Evolutionary conservation across 1,284 basidiomycete species (phyloP).

Genomic region (Wallemia mellicola): DNA sequence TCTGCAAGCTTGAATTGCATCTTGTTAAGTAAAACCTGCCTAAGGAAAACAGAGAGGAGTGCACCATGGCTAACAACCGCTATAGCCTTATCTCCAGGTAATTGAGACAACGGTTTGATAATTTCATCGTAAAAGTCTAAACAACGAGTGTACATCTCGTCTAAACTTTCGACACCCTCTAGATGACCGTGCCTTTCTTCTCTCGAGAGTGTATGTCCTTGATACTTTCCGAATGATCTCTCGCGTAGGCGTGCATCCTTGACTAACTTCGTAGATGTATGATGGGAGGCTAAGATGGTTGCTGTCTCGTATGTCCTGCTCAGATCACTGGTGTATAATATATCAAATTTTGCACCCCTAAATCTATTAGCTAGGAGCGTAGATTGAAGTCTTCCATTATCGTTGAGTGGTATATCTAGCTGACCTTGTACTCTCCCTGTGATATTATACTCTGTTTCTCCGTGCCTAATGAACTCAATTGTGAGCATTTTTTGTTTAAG

Average conservation of each 20-base stretch:
- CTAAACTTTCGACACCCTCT: neutral
- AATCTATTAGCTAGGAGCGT: neutral
- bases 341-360: neutral
- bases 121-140: neutral
- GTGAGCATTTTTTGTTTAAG: neutral
- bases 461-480: conserved; percentile 5
- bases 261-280: neutral
- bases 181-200: neutral
- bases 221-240: neutral
- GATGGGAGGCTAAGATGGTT: neutral
- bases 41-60: neutral
- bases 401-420: conserved; percentile 6
- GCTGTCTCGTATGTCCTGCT: neutral
- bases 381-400: conserved; percentile 5
- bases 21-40: neutral
- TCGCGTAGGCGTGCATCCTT: neutral
- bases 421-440: conserved; percentile 7
- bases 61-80: neutral
- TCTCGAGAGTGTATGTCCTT: neutral
- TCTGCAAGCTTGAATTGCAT: neutral
- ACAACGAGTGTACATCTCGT: neutral
- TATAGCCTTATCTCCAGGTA: neutral
- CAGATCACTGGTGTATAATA: neutral
- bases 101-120: neutral
- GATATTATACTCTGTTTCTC: conserved; percentile 7